phyloP scores from a whole-genome alignment of 139 green algal genomes.

The Micromonas pusilla region DNA sequence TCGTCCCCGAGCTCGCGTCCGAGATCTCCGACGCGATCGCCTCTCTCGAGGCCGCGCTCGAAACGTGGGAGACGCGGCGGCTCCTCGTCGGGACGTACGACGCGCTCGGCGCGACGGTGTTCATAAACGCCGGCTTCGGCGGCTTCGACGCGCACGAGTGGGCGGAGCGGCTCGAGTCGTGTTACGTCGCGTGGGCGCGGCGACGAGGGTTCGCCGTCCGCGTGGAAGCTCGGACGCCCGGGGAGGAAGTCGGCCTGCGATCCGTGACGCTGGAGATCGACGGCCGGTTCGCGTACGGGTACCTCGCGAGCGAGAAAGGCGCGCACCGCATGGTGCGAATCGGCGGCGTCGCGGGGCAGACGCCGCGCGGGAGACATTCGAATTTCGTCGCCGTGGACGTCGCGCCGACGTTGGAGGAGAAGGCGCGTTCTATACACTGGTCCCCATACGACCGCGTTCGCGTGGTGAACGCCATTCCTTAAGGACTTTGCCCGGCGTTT shows the following conservation, averaged over 20 bases:
- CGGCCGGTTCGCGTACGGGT: constrained; percentile 63
- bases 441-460: too few relatives aligned
- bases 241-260: too few relatives aligned
- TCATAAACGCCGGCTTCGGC: too few relatives aligned
- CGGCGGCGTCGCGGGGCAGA: constrained; percentile 85
- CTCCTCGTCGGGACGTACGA: constrained; percentile 64
- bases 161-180: constrained; percentile 86
- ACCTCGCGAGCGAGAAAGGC: constrained; percentile 75
- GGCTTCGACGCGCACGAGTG: too few relatives aligned
- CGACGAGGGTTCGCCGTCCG: constrained; percentile 37
- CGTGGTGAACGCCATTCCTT: too few relatives aligned
- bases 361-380: constrained; percentile 81
- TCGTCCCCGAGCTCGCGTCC: too few relatives aligned
- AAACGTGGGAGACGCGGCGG: constrained; percentile 47
- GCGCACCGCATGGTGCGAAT: constrained; percentile 87
- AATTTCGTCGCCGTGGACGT: constrained; percentile 79
- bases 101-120: neutral
- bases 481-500: too few relatives aligned
- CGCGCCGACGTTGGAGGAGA: constrained; percentile 44
- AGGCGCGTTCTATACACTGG: too few relatives aligned
- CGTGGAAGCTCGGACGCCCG: constrained; percentile 40
- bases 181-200: constrained; percentile 82
- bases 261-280: constrained; percentile 73
- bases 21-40: too few relatives aligned
- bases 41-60: constrained; percentile 27